A percentile compares a stretch with the other conserved stretches of the same genome.
Conservation (phyloP, 805 yeast species). For the Ascoidea asiatica region DNA sequence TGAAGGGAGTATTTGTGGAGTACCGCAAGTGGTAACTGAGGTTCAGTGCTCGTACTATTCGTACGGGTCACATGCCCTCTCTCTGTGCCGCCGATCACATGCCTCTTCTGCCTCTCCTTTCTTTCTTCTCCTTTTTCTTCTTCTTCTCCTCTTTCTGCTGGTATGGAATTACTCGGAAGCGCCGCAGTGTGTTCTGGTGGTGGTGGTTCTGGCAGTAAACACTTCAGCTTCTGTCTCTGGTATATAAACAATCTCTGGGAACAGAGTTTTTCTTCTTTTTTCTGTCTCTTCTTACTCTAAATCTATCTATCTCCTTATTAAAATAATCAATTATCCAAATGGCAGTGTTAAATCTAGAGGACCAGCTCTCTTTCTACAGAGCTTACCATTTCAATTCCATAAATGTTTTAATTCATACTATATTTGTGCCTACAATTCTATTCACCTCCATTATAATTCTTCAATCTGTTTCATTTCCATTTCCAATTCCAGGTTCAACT, state of each 20-base stretch:
- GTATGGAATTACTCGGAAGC: too few species aligned
- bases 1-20: too few species aligned
- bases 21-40: too few species aligned
- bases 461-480: constrained; percentile 16
- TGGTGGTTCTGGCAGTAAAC: neutral
- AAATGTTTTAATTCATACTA: constrained; percentile 66
- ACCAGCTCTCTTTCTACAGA: constrained; percentile 50
- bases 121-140: neutral
- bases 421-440: constrained; percentile 71
- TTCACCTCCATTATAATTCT: constrained; percentile 34
- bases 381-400: constrained; percentile 34
- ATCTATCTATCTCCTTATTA: too few species aligned
- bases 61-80: too few species aligned
- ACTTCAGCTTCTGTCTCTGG: neutral
- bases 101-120: neutral
- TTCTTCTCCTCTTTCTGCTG: neutral
- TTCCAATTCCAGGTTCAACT: constrained; percentile 8
- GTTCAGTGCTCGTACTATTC: too few species aligned
- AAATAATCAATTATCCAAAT: constrained; percentile 3
- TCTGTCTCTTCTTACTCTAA: too few species aligned
- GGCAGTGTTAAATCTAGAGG: constrained; percentile 22
- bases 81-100: too few species aligned
- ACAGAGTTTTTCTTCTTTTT: too few species aligned
- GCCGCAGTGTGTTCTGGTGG: too few species aligned
- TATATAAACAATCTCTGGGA: neutral